A percentile compares a stretch with the other conserved stretches of the same genome.
Evolutionary conservation across 805 yeast genomes (phyloP).

Genomic region (Lipomyces sp.): DNA sequence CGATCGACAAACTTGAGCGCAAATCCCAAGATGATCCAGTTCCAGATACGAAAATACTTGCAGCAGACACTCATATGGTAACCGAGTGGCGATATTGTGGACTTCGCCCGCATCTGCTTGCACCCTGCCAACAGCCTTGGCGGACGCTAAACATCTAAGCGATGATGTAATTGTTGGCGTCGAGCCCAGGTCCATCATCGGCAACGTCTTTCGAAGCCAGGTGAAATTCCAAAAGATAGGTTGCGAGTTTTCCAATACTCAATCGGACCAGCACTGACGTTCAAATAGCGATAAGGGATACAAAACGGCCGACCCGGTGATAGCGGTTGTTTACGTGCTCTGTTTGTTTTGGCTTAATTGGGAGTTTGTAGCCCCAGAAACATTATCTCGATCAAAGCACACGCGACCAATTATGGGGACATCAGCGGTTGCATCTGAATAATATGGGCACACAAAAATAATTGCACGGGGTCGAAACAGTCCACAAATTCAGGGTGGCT

Average conservation of each 20-base stretch:
- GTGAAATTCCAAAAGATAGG: background rate
- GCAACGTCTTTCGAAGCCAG: background rate
- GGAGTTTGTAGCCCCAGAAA: too few species aligned
- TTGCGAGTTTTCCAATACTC: background rate
- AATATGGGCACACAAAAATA: too few species aligned
- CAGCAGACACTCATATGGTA: slow-evolving; percentile 24
- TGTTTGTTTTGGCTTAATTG: too few species aligned
- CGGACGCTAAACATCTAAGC: background rate
- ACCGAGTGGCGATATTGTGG: background rate
- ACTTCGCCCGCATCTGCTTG: background rate
- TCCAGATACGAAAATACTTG: slow-evolving; percentile 12
- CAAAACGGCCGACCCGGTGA: background rate
- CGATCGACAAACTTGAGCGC: slow-evolving; percentile 19
- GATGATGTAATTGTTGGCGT: background rate
- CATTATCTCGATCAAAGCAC: too few species aligned
- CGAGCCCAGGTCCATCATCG: background rate
- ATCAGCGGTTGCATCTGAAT: too few species aligned
- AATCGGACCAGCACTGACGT: background rate
- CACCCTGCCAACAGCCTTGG: background rate
- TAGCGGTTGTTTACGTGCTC: background rate
- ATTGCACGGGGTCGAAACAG: too few species aligned
- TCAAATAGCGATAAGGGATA: background rate
- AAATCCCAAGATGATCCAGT: slow-evolving; percentile 5
- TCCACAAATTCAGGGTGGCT: too few species aligned
- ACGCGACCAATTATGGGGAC: too few species aligned